phyloP scores from a whole-genome alignment of 441 rosid species.

The Adansonia gregorii region DNA sequence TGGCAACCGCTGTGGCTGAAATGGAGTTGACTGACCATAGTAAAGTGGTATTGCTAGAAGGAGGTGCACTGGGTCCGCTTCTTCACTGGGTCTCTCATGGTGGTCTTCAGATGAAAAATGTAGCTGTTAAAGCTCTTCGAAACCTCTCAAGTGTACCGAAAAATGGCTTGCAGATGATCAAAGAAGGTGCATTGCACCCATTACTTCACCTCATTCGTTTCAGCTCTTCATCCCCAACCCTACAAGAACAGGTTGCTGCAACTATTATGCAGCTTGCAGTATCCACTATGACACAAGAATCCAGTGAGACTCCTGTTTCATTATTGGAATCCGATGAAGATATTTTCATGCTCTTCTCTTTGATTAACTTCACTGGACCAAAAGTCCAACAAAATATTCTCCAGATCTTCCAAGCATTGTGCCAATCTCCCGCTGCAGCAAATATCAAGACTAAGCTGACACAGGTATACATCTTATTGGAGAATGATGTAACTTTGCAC shows the following conservation, averaged over 20 bases:
- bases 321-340: conserved; percentile 62
- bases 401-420: conserved; percentile 54
- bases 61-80: conserved; percentile 57
- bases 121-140: conserved; percentile 53
- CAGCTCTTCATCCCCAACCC: conserved; percentile 39
- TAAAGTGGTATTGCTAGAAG: conserved; percentile 55
- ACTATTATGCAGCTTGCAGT: conserved; percentile 55
- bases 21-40: conserved; percentile 66
- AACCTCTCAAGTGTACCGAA: conserved; percentile 56
- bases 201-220: conserved; percentile 49
- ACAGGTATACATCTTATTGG: conserved; percentile 45
- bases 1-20: conserved; percentile 61
- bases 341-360: conserved; percentile 51
- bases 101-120: conserved; percentile 42
- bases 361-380: conserved; percentile 51
- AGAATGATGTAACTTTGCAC: conserved; percentile 11
- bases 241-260: conserved; percentile 54
- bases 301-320: conserved; percentile 37
- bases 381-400: conserved; percentile 56
- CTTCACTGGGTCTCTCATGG: conserved; percentile 48
- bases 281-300: conserved; percentile 54
- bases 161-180: conserved; percentile 62
- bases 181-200: conserved; percentile 57
- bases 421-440: conserved; percentile 57
- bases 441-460: conserved; percentile 46